phyloP scores from a whole-genome alignment of 2,329 filamentous ascomycete genomes.

The Zopfia rhizophila region DNA sequence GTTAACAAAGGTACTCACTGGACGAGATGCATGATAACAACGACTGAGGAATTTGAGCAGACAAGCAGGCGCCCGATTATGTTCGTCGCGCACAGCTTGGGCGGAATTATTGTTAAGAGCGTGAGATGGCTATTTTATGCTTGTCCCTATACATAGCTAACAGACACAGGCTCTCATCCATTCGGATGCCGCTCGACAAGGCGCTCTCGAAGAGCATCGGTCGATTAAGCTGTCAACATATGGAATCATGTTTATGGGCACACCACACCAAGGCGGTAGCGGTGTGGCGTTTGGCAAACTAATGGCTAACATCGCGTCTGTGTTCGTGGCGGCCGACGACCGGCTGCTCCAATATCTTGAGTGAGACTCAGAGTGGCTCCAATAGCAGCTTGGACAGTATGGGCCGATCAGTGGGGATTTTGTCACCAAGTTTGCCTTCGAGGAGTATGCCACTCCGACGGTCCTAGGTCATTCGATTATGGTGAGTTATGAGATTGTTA shows the following conservation, averaged over 20 bases:
- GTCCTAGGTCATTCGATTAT: slow-evolving; percentile 36
- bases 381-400: slow-evolving; percentile 50
- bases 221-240: slow-evolving; percentile 48
- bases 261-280: slow-evolving; percentile 51
- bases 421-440: slow-evolving; percentile 47
- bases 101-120: slow-evolving; percentile 47
- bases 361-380: slow-evolving; percentile 50
- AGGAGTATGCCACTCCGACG: slow-evolving; percentile 42
- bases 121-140: too few relatives aligned
- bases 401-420: slow-evolving; percentile 47
- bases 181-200: slow-evolving; percentile 41
- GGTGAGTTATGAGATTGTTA: slow-evolving; percentile 24
- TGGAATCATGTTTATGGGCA: slow-evolving; percentile 54
- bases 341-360: slow-evolving; percentile 44
- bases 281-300: slow-evolving; percentile 40
- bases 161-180: slow-evolving; percentile 51
- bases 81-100: slow-evolving; percentile 47
- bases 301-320: slow-evolving; percentile 46
- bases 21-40: slow-evolving; percentile 17
- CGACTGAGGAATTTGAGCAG: too few relatives aligned
- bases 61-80: slow-evolving; percentile 41
- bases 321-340: slow-evolving; percentile 43
- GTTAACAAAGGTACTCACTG: slow-evolving; percentile 38
- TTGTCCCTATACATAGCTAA: slow-evolving; percentile 12
- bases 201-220: slow-evolving; percentile 32